A percentile compares a stretch with the other conserved stretches of the same genome.
phyloP scores from a whole-genome alignment of 2,329 filamentous ascomycete genomes.

The Neoarthrinium moseri region DNA sequence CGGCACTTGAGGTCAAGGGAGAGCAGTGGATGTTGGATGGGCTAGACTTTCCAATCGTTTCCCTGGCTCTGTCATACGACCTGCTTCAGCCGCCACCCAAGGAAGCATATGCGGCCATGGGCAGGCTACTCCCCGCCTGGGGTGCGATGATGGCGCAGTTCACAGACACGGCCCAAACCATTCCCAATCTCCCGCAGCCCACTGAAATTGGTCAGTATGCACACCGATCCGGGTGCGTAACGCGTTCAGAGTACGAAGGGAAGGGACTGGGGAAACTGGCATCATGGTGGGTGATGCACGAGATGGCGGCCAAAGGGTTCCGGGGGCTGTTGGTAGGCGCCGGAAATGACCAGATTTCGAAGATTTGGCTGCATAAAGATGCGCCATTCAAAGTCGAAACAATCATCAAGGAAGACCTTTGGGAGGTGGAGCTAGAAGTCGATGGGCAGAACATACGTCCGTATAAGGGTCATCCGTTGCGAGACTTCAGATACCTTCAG shows the following conservation, averaged over 20 bases:
- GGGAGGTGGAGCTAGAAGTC: neutral
- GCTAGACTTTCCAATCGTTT: conserved; percentile 20
- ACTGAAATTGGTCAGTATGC: conserved; percentile 17
- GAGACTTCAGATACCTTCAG: neutral
- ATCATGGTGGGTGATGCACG: conserved; percentile 1
- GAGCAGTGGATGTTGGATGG: conserved; percentile 15
- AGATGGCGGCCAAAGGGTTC: neutral
- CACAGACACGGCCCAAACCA: neutral
- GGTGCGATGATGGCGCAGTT: neutral
- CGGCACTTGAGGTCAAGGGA: conserved; percentile 13
- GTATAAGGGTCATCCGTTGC: neutral
- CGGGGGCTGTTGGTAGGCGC: neutral
- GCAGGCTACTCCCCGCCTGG: conserved; percentile 12
- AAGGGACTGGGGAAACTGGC: conserved; percentile 13
- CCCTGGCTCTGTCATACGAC: conserved; percentile 18
- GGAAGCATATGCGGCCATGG: conserved; percentile 7
- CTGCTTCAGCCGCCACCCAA: conserved; percentile 16
- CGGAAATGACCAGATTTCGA: neutral
- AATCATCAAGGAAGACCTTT: neutral
- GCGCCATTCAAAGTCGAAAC: neutral
- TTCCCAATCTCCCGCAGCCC: conserved; percentile 13
- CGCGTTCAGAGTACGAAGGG: conserved; percentile 15
- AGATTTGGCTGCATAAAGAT: neutral
- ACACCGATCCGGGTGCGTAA: conserved; percentile 18
- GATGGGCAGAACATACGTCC: neutral